Evolutionary conservation across 805 yeast species (phyloP), one percentile per base, ranked within the genome.

Genomic region (Suhomyces kilbournensis): DNA sequence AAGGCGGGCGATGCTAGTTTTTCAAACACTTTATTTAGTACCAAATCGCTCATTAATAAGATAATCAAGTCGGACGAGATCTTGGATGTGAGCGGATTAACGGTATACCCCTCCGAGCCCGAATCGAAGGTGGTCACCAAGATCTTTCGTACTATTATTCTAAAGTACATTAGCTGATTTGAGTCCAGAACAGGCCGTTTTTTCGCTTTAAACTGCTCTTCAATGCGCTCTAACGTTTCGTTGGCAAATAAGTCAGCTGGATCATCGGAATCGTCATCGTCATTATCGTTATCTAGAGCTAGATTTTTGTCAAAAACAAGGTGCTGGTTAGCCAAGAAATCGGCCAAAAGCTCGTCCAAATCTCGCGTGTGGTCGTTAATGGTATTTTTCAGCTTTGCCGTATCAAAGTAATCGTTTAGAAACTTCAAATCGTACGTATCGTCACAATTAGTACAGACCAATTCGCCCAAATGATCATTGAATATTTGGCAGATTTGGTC

Each of bases 21-120:
- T 2, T 53, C 60, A 14, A 69, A 38, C 1, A 64, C 50, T 46
- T 65, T 64, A 15, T 49, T 55, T 20, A 71, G 47, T 3, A 71
- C 67, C 48, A 70, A 53, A 56, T 71, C 74, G 17, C 69, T 60
- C 22, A 68, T 44, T n/a, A 70, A 50, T n/a, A 59, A 49, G 9
- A 52, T 57, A 1, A 66, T 55, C 32, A 71, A 60, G 43, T 59
- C 57, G 38, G 57, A 53, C 3, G 64, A 54, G 2, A 69, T 69
- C 35, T 61, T 59, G 5, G 73, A 67, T 19, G 63, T 57, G 7
- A 60, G 44, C 9, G 63, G 62, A 22, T 38, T 39, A 14, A 28
- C n/a, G 3, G 26, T 17, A 25, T 23, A 48, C 17, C 54, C 60
- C n/a, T 49, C 47, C 0, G 43, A 44, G 12, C 35, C 38, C 4